Conservation (phyloP, 768 basidiomycete genomes). For the Holtermannia corniformis region DNA sequence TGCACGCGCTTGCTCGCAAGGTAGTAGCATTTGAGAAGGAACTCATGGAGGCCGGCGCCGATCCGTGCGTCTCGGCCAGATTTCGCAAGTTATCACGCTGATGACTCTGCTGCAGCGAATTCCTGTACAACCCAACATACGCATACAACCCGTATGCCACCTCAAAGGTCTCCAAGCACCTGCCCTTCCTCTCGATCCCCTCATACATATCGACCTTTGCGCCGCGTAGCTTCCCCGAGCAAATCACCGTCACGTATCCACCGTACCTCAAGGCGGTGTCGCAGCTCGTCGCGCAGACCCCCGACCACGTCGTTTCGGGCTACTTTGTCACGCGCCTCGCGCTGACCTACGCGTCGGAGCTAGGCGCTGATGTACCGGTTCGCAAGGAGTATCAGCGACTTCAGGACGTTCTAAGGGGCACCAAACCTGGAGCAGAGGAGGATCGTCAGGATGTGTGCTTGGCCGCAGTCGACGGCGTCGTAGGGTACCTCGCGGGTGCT, state of each 20-base stretch:
- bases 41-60: constrained; percentile 68
- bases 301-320: constrained; percentile 65
- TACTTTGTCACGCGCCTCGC: constrained; percentile 78
- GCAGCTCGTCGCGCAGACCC: constrained; percentile 57
- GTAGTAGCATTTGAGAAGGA: constrained; percentile 70
- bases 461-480: constrained; percentile 55
- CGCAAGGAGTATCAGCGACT: constrained; percentile 67
- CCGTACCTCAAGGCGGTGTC: constrained; percentile 61
- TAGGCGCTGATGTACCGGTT: constrained; percentile 66
- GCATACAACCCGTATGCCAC: constrained; percentile 79
- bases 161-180: constrained; percentile 55
- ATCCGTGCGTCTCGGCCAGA: too few relatives aligned
- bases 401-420: constrained; percentile 63
- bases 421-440: constrained; percentile 75
- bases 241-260: constrained; percentile 74
- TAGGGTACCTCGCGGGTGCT: constrained; percentile 83
- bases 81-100: constrained; percentile 25
- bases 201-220: constrained; percentile 81
- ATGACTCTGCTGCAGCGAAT: constrained; percentile 15
- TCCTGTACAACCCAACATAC: constrained; percentile 62
- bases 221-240: constrained; percentile 57
- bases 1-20: constrained; percentile 56
- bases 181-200: constrained; percentile 70
- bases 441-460: constrained; percentile 80
- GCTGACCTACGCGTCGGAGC: constrained; percentile 51